Conservation (phyloP, 257 asterid genomes). For the Plantago major region DNA sequence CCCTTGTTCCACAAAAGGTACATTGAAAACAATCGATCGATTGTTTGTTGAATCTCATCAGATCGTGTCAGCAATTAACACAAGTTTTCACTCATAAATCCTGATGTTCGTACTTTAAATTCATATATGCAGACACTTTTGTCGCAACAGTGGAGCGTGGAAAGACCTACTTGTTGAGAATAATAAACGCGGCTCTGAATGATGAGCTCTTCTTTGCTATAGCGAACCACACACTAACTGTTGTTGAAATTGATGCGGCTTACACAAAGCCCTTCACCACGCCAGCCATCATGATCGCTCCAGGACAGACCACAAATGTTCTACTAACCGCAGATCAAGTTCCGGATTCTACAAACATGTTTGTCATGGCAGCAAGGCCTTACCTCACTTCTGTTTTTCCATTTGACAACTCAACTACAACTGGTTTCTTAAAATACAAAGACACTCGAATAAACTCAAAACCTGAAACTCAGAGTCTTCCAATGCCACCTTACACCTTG, state of each 20-base stretch:
- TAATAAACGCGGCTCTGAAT: slow-evolving; percentile 71
- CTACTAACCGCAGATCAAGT: slow-evolving; percentile 54
- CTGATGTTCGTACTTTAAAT: too few relatives aligned
- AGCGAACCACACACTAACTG: slow-evolving; percentile 58
- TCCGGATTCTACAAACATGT: slow-evolving; percentile 25
- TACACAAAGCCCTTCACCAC: slow-evolving; percentile 70
- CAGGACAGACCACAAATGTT: slow-evolving; percentile 78
- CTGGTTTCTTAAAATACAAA: slow-evolving; percentile 60
- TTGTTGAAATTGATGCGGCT: slow-evolving; percentile 62
- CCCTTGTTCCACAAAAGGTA: slow-evolving; percentile 65
- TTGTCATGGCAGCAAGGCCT: slow-evolving; percentile 76
- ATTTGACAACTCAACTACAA: slow-evolving; percentile 60
- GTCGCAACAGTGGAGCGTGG: slow-evolving; percentile 44
- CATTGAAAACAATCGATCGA: background rate
- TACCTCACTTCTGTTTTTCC: slow-evolving; percentile 68
- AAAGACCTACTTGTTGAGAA: slow-evolving; percentile 67
- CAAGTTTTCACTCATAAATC: background rate
- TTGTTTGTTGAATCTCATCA: background rate
- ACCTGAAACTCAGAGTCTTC: background rate
- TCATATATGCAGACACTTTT: slow-evolving; percentile 50
- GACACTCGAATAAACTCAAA: background rate
- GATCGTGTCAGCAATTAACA: background rate
- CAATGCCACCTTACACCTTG: slow-evolving; percentile 27
- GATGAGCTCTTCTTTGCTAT: slow-evolving; percentile 77
- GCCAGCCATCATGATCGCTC: slow-evolving; percentile 59